Evolutionary conservation across 176 grass and related monocot genomes (phyloP), one percentile per base, ranked within the genome.

Genomic region (Paspalum notatum): DNA sequence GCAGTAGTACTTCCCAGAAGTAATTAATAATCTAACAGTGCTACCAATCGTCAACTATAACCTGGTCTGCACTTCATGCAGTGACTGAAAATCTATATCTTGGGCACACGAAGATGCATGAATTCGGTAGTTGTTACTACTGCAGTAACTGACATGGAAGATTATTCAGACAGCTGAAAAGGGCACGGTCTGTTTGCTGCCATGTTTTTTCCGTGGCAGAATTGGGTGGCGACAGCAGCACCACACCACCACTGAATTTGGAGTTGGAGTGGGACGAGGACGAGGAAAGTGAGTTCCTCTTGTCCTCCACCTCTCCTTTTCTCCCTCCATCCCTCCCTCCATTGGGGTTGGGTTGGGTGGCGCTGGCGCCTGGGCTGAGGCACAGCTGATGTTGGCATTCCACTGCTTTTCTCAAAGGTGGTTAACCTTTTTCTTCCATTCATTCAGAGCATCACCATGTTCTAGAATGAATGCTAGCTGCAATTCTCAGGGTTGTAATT

Each of bases 201-300:
- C 32, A 32, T 32, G 32, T 32, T 32, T 32, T 32, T 32, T 32
- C 32, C 32, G 32, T 32, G 32, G 32, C 32, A 32, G 32, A 32
- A 79, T 79, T 79, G 62, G 48, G 77, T 79, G 32, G 48, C 37
- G 54, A 24, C 77, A 44, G 20, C 32, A 32, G 32, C 77, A 44
- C 20, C 80, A 53, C 77, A 44, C 20, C 80, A 53, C 72, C 65
- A 61, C 53, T 39, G 20, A 76, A 61, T 20, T 44, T 42, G 77
- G 42, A 63, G 44, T 43, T 63, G 46, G 37, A 32, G 25, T 32
- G 15, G 12, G 25, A 62, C 59, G 24, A 76, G 62, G n/a, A n/a
- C n/a, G 21, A 81, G 68, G 78, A 87, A 82, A 69, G 77, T 12
- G 22, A 82, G 75, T 55, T 79, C 67, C 26, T 38, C 75, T 56